phyloP scores from a whole-genome alignment of 768 basidiomycete genomes.

The Boletus speciosus region DNA sequence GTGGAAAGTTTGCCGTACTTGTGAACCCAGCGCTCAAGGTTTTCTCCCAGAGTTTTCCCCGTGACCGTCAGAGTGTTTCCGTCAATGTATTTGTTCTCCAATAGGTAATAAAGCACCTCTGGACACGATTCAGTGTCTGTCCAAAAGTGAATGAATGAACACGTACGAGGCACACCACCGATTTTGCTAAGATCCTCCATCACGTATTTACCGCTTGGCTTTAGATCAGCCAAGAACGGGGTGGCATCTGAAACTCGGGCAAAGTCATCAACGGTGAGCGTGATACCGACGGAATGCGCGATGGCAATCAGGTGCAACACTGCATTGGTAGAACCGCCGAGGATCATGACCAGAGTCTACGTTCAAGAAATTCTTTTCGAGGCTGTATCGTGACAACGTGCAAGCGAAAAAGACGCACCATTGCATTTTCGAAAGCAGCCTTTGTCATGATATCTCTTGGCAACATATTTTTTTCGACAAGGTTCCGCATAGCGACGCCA shows the following conservation, averaged over 20 bases:
- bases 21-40: conserved; percentile 85
- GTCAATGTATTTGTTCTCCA: conserved; percentile 86
- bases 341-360: conserved; percentile 91
- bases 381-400: conserved; percentile 6
- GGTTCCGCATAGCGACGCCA: conserved; percentile 79
- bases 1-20: conserved; percentile 71
- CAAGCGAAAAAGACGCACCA: conserved; percentile 49
- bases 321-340: conserved; percentile 97
- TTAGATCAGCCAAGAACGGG: conserved; percentile 95
- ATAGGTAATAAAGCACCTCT: conserved; percentile 84
- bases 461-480: conserved; percentile 87
- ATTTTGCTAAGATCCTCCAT: conserved; percentile 97
- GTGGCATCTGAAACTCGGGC: conserved; percentile 87
- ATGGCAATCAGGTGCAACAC: conserved; percentile 96
- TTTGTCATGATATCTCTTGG: conserved; percentile 97
- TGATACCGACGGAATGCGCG: conserved; percentile 92
- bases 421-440: conserved; percentile 95
- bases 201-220: conserved; percentile 96
- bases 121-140: conserved; percentile 1
- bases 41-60: conserved; percentile 86
- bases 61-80: conserved; percentile 91
- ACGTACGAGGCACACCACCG: conserved; percentile 92
- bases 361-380: conserved; percentile 2
- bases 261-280: conserved; percentile 87
- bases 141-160: not conserved